Base-by-base conservation (phyloP, 148 eudicot species). In the Heliosperma pusillum region DNA sequence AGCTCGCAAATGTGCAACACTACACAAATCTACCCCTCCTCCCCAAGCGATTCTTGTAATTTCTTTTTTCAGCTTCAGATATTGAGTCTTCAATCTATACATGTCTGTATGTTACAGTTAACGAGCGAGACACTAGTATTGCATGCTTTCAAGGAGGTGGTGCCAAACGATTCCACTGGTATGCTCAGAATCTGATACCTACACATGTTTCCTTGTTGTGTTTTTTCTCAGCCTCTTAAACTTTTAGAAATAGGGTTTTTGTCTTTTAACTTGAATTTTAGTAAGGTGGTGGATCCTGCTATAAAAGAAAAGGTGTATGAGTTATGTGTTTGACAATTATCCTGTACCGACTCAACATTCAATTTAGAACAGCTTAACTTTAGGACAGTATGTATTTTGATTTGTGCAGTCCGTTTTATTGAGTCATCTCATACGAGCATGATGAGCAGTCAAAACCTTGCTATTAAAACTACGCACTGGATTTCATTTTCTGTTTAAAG, bases 131-230 rank as follows among this genome's bases (percentile, higher is more conserved):
- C 47, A 42, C 72, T 70, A 56, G 58, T 85, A 70, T 77, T 89
- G 79, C 90, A 89, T 82, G 92, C 93, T 82, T 93, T 85, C 83
- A 93, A 93, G 85, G 86, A 85, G 45, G 90, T 87, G 30, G 71
- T 63, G 36, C 80, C 77, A 8, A 78, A 83, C 73, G 84, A 87
- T 76, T 36, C 84, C 69, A 64, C 84, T 84, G 91, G 98, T 93
- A 78, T 79, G 85, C 71, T 10, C 66, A 56, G 64, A 50, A 22
- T 76, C 47, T 42, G 44, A 78, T 59, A 12, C 29, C 63, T 29
- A 20, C 66, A 36, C 69, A 70, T n/a, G 74, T 22, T 22, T 42
- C 10, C 21, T 26, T 67, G 66, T 2, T 60, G 55, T 44, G n/a
- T 44, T 20, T 67, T 42, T 40, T 40, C 22, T 62, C 17, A 26